Evolutionary conservation across 2,329 filamentous ascomycete species (phyloP), one percentile per base, ranked within the genome.

Genomic region (Colletotrichum destructivum): DNA sequence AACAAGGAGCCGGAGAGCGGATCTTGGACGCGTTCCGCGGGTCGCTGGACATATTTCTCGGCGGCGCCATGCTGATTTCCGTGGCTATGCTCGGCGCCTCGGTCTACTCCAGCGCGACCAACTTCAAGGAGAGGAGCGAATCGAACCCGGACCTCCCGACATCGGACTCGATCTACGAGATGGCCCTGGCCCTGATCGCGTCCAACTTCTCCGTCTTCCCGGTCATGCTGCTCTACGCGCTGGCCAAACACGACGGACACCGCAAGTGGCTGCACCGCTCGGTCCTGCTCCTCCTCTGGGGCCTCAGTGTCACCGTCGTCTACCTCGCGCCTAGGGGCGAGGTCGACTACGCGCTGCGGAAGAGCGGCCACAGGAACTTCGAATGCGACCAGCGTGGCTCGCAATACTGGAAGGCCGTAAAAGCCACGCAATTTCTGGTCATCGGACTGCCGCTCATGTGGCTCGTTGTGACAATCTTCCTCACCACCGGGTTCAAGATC

Each of bases 181-280:
- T 35, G 21, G 59, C 69, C 0, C 47, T 72, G 4, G 51, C 69
- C 5, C 65, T 73, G 0, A 70, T 73, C 16, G 66, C 67, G 5
- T 71, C 71, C 51, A 71, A 59, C 67, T 73, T 62, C 21, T 61
- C 71, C 16, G 56, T 73, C 4, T 73, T 73, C n/a, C 71, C 71
- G 2, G 71, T 73, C 23, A 71, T 72, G 69, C 60, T 72, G 16
- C 69, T 72, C 13, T 72, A 74, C 23, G 65, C 70, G 9, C 44
- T 68, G 18, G 62, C 57, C 11, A 75, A 70, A 18, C 67, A 66
- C 40, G 61, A 62, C 7, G 74, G 75, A 3, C 64, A 73, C 13
- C 66, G 63, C 5, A 70, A 71, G 49, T 73, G 74, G 72, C 51
- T 72, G 16, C 69, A 72, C 26, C 69, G 69, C 9, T 52, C 66